These are phyloP conservation scores for Mucor irregularis DNA, from an alignment of 371 early-diverging fungal genomes.

Conservation along the genomic window DNA sequence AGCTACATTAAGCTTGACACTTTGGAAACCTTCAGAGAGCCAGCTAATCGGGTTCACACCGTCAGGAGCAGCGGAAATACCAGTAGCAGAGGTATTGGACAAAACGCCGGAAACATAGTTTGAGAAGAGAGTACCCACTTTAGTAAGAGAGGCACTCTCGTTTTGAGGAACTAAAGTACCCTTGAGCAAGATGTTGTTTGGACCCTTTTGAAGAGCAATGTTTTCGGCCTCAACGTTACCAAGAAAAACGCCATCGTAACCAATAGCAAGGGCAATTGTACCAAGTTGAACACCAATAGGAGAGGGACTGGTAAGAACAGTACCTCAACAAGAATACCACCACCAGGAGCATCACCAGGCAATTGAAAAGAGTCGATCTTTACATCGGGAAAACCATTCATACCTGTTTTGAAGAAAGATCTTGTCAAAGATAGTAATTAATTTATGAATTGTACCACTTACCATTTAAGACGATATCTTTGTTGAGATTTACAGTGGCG, in stretches of 20 bases:
- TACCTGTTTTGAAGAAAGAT: no score
- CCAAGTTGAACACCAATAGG: conserved; percentile 64
- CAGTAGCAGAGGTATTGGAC: conserved; percentile 52
- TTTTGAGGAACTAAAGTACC: conserved; percentile 53
- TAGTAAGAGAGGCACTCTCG: conserved; percentile 42
- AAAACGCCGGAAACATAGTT: conserved; percentile 52
- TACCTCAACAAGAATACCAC: conserved; percentile 60
- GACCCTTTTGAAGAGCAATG: conserved; percentile 46
- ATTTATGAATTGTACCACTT: not conserved
- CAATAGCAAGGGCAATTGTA: conserved; percentile 56
- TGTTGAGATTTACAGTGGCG: conserved; percentile 43
- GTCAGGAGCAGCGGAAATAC: conserved; percentile 62
- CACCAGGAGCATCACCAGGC: conserved; percentile 55
- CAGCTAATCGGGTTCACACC: conserved; percentile 57
- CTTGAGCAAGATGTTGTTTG: conserved; percentile 53
- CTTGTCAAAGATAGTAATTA: not conserved
- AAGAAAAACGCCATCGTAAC: conserved; percentile 49
- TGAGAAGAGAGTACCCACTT: conserved; percentile 55
- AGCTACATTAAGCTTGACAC: conserved; percentile 52
- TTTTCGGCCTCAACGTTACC: conserved; percentile 52
- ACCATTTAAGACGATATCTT: conserved; percentile 33
- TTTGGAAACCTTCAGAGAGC: conserved; percentile 59
- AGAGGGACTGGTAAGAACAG: conserved; percentile 56
- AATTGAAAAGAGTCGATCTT: conserved; percentile 55
- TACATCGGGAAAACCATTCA: conserved; percentile 56